phyloP scores from a whole-genome alignment of 1,139 yeast species.

The Nakaseomyces delphensis region DNA sequence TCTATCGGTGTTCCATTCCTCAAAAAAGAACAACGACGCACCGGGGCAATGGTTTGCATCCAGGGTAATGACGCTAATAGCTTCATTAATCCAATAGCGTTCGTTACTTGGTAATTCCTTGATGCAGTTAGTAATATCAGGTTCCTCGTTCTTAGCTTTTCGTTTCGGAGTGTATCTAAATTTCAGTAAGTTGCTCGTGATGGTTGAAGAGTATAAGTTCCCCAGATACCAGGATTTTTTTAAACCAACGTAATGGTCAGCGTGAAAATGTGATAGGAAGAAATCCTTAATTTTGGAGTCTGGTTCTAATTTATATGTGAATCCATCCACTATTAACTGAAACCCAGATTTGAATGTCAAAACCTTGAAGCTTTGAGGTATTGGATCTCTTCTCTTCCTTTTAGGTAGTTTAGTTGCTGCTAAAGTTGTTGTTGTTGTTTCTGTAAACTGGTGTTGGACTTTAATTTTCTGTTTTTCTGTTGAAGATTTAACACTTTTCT shows the following conservation, averaged over 20 bases:
- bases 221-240: slow-evolving; percentile 66
- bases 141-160: slow-evolving; percentile 17
- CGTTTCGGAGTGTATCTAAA: slow-evolving; percentile 43
- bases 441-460: slow-evolving; percentile 5
- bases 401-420: slow-evolving; percentile 8
- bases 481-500: background rate
- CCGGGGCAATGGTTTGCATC: slow-evolving; percentile 98
- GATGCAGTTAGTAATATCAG: slow-evolving; percentile 30
- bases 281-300: slow-evolving; percentile 41
- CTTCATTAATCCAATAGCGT: slow-evolving; percentile 35
- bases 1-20: slow-evolving; percentile 34
- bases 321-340: slow-evolving; percentile 59
- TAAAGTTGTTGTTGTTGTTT: background rate
- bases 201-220: slow-evolving; percentile 58
- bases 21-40: slow-evolving; percentile 70
- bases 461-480: background rate
- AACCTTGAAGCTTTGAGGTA: slow-evolving; percentile 44
- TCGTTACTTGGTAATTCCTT: slow-evolving; percentile 40
- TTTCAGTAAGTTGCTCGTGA: slow-evolving; percentile 53
- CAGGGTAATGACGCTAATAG: slow-evolving; percentile 51
- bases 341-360: slow-evolving; percentile 37
- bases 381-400: background rate
- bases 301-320: slow-evolving; percentile 40
- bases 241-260: slow-evolving; percentile 89
- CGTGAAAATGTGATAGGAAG: slow-evolving; percentile 75